Percentiles rank a stretch among this genome's conserved stretches.
These are phyloP conservation scores for Hyphopichia homilentoma DNA, from an alignment of 805 yeast species.

Conservation along the genomic window DNA sequence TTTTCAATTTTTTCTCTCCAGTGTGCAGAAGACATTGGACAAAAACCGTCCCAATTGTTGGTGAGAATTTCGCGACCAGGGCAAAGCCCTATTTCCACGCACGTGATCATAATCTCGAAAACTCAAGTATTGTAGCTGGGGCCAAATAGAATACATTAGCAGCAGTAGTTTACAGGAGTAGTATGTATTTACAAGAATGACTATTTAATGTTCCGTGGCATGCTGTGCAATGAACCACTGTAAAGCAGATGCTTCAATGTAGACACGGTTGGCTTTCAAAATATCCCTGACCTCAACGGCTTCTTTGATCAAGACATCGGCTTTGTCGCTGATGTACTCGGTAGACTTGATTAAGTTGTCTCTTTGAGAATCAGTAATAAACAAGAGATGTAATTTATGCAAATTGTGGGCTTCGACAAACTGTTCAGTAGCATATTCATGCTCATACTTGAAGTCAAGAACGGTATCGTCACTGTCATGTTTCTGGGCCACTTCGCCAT, in stretches of 20 bases:
- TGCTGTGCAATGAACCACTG: constrained; percentile 45
- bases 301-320: constrained; percentile 69
- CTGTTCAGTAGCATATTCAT: constrained; percentile 45
- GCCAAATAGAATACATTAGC: too few relatives aligned
- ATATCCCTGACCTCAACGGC: constrained; percentile 81
- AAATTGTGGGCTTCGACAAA: constrained; percentile 49
- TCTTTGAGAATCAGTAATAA: constrained; percentile 61
- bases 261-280: constrained; percentile 71
- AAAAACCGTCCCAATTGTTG: too few relatives aligned
- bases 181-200: too few relatives aligned
- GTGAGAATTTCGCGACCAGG: too few relatives aligned
- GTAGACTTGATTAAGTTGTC: constrained; percentile 61
- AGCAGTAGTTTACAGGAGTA: too few relatives aligned
- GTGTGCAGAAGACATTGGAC: too few relatives aligned
- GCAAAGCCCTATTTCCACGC: neutral
- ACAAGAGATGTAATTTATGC: constrained; percentile 53
- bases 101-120: too few relatives aligned
- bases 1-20: constrained; percentile 1
- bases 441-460: constrained; percentile 37
- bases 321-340: constrained; percentile 46
- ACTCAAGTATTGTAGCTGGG: too few relatives aligned
- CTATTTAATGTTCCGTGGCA: too few relatives aligned
- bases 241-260: constrained; percentile 70
- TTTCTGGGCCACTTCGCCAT: constrained; percentile 19
- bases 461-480: constrained; percentile 14